These are phyloP conservation scores for Penicillium palitans DNA, from an alignment of 2,329 filamentous ascomycete species.

Conservation along the genomic window DNA sequence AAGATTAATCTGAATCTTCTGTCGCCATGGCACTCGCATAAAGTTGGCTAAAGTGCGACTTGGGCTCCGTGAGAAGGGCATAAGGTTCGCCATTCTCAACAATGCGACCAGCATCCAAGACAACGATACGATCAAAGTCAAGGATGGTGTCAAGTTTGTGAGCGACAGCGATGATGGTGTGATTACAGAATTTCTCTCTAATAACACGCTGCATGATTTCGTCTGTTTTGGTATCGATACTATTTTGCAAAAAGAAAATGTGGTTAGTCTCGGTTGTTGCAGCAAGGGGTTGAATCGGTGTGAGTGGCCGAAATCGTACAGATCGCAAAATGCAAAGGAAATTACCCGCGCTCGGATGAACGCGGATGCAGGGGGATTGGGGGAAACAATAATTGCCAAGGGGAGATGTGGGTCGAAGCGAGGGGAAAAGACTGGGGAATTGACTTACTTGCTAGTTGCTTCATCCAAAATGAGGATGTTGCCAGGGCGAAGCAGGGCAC, in stretches of 20 bases:
- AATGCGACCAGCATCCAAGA: conserved; percentile 39
- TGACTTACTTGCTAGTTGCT: conserved; percentile 39
- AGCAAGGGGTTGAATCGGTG: conserved; percentile 7
- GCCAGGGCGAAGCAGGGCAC: conserved; percentile 55
- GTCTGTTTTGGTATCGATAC: conserved; percentile 60
- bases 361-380: conserved; percentile 1
- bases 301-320: neutral
- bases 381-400: neutral
- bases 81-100: conserved; percentile 41
- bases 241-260: conserved; percentile 27
- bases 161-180: conserved; percentile 61
- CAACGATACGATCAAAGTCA: conserved; percentile 41
- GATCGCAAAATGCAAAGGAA: neutral
- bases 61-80: conserved; percentile 35
- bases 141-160: conserved; percentile 54
- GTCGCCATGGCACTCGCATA: conserved; percentile 30
- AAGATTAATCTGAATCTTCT: conserved; percentile 24
- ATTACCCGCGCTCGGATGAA: neutral
- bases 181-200: conserved; percentile 53
- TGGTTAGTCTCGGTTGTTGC: conserved; percentile 12
- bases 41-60: conserved; percentile 40
- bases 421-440: conserved; percentile 4
- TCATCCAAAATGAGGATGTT: conserved; percentile 50
- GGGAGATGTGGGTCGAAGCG: conserved; percentile 11
- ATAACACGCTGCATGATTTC: conserved; percentile 58